Evolutionary conservation across 2,329 filamentous ascomycete genomes (phyloP).

Genomic region (Talaromyces sp.): DNA sequence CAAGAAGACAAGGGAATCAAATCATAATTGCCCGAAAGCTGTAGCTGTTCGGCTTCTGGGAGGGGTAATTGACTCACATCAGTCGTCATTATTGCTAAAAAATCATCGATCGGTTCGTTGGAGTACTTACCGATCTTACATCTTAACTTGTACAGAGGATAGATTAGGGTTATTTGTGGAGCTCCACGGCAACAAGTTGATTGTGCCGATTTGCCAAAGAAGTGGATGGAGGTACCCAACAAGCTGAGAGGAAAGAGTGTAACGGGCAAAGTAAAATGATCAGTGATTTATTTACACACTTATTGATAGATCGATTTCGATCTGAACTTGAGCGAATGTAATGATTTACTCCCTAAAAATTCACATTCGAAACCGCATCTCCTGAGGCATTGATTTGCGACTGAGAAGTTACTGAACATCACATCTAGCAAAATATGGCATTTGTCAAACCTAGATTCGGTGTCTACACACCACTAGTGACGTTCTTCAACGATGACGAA

Average conservation of each 20-base stretch:
- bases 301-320: not conserved
- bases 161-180: not conserved
- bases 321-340: not conserved
- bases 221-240: not conserved
- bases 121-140: not conserved
- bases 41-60: not conserved
- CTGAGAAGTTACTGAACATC: not conserved
- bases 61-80: not conserved
- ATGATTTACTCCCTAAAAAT: no score
- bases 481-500: conserved; percentile 47
- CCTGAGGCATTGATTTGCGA: not conserved
- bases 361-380: not conserved
- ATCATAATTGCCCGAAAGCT: not conserved
- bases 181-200: not conserved
- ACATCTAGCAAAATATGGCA: not conserved
- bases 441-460: conserved; percentile 23
- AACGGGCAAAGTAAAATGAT: not conserved
- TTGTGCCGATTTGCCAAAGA: not conserved
- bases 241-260: not conserved
- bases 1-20: not conserved
- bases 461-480: conserved; percentile 47
- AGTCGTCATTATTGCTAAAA: not conserved
- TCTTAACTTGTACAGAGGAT: not conserved
- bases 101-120: not conserved
- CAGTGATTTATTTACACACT: not conserved